These are phyloP conservation scores for Neoboletus subvelutipes DNA, from an alignment of 768 basidiomycete species.

Conservation along the genomic window DNA sequence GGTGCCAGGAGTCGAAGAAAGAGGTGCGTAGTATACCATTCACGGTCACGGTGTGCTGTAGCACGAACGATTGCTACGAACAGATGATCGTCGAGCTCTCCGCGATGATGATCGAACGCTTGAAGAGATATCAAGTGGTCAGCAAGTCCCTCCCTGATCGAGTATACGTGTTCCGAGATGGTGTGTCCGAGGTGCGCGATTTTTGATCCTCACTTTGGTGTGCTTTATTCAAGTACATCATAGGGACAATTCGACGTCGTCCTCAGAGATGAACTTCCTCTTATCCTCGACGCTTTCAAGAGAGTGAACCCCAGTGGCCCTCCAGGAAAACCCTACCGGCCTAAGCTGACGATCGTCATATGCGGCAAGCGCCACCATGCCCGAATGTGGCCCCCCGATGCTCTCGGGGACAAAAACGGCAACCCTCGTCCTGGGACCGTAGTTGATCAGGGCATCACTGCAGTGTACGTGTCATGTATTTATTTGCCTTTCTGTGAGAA, in stretches of 20 bases:
- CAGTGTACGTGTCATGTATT: slow-evolving; percentile 43
- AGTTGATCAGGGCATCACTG: slow-evolving; percentile 76
- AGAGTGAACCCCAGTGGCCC: slow-evolving; percentile 39
- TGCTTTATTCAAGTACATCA: not conserved
- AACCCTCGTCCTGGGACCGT: slow-evolving; percentile 81
- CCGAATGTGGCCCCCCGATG: slow-evolving; percentile 56
- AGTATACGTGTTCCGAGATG: slow-evolving; percentile 75
- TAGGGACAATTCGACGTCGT: too few species aligned
- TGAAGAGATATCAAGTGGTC: slow-evolving; percentile 54
- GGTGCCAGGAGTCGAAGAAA: slow-evolving; percentile 51
- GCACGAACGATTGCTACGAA: not conserved
- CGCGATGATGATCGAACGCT: slow-evolving; percentile 70
- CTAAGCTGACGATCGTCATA: slow-evolving; percentile 67
- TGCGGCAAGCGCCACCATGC: slow-evolving; percentile 72
- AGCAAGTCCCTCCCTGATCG: slow-evolving; percentile 62
- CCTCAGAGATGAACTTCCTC: slow-evolving; percentile 56
- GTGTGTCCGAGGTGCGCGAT: slow-evolving; percentile 68
- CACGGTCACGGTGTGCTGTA: not conserved
- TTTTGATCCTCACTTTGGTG: not conserved
- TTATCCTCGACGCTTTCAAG: slow-evolving; percentile 60
- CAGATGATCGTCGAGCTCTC: slow-evolving; percentile 72
- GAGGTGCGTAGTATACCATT: slow-evolving; percentile 19
- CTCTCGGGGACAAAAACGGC: slow-evolving; percentile 59
- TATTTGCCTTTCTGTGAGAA: not conserved
- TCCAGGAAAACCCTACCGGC: slow-evolving; percentile 50